Evolutionary conservation across 768 basidiomycete species (phyloP), one percentile per base, ranked within the genome.

Genomic region (Agaricus bisporus): DNA sequence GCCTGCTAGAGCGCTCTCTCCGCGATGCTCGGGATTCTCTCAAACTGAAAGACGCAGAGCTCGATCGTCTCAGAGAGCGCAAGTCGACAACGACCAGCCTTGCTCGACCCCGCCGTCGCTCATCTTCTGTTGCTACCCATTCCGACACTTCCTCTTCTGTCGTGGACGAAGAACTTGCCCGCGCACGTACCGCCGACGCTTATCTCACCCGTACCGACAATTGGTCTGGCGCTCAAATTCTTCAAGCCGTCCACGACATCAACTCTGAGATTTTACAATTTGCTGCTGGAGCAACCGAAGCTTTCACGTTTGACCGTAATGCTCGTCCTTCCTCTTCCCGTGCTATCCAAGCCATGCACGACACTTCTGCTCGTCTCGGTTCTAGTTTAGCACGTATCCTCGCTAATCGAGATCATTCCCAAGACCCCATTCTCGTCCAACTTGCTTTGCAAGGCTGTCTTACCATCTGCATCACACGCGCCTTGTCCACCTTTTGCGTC

Each of bases 201-300:
- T 89, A 83, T 66, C 75, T 89, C 70, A 86, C 86, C 14, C 83
- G 86, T 56, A 82, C 80, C 29, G 88, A 90, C 66, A 70, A 67
- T 28, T 87, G 83, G 85, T 87, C 86, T 1, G 88, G 88, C 11
- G 82, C 85, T 1, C 86, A 88, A 63, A 76, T 90, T 64, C 78
- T 90, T 45, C 86, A 90, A 63, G 82, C 85, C 2, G 81, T 90
- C 12, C 83, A 86, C 58, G 88, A 90, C 61, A 76, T 90, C 65
- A 90, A 90, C 63, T 81, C 85, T 0, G 87, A 89, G 66, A 85
- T 89, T 55, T 75, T 87, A n/a, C 88, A 88, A 58, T 86, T 87
- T 55, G 83, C 87, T 8, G 86, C 86, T 14, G 79, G 83, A 20
- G 86, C 85, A 6, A 83, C 85, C 14, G 88, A 91, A 66, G 71